Evolutionary conservation across 345 rosid genomes (phyloP).

Genomic region (Eucalyptus polyanthemos): DNA sequence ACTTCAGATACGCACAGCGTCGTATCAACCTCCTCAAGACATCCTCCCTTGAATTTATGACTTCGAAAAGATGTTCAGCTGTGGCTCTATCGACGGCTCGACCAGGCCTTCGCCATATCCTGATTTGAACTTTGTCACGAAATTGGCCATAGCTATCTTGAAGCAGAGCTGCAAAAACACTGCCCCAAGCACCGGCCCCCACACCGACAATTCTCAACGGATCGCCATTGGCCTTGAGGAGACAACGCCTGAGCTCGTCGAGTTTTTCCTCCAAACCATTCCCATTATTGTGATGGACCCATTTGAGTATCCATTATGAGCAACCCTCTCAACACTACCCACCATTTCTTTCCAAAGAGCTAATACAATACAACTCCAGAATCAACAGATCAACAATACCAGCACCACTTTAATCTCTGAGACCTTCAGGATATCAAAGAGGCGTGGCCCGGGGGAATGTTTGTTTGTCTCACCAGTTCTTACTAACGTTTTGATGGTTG

Average conservation of each 20-base stretch:
- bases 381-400: background rate
- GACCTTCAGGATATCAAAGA: background rate
- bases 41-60: conserved; percentile 75
- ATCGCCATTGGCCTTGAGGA: conserved; percentile 50
- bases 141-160: conserved; percentile 66
- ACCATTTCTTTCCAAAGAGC: conserved; percentile 31
- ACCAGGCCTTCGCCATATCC: conserved; percentile 76
- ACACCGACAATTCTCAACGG: conserved; percentile 70
- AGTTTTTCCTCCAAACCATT: conserved; percentile 60
- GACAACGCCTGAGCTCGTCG: conserved; percentile 39
- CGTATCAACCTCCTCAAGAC: conserved; percentile 63
- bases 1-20: conserved; percentile 72
- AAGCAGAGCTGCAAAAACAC: conserved; percentile 66
- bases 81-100: conserved; percentile 57
- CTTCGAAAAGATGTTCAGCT: conserved; percentile 69
- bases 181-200: conserved; percentile 90
- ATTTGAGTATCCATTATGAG: conserved; percentile 8
- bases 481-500: background rate
- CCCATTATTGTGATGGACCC: conserved; percentile 27
- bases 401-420: background rate
- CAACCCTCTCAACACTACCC: conserved; percentile 26
- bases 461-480: background rate
- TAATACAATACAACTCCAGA: background rate
- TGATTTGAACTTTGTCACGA: conserved; percentile 59
- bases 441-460: background rate